A percentile compares a stretch with the other conserved stretches of the same genome.
Conservation (phyloP, 1,139 yeast species). For the Sugiyamaella japonica region DNA sequence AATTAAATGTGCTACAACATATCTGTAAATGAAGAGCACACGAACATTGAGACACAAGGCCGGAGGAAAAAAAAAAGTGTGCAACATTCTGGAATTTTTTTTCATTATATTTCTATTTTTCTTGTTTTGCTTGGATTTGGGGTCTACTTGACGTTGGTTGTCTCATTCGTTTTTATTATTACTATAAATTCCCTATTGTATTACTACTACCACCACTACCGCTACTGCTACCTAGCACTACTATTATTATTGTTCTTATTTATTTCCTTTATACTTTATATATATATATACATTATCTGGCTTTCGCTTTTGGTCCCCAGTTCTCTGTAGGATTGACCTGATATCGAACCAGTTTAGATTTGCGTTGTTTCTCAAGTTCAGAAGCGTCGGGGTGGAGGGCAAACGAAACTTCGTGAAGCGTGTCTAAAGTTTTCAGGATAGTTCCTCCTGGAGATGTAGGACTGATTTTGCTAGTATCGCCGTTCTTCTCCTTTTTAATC, state of each 20-base stretch:
- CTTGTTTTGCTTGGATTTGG: constrained; percentile 1
- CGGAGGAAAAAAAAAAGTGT: not conserved
- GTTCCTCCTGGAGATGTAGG: constrained; percentile 63
- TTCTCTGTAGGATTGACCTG: constrained; percentile 90
- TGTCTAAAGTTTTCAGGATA: constrained; percentile 49
- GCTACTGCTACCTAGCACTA: no score
- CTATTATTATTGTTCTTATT: constrained; percentile 18
- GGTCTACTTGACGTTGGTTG: constrained; percentile 8
- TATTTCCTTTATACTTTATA: constrained; percentile 8
- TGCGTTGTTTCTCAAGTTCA: constrained; percentile 58
- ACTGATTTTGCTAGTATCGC: constrained; percentile 45
- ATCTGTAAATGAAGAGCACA: not conserved
- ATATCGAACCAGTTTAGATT: constrained; percentile 76
- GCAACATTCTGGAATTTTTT: not conserved
- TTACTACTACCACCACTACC: constrained; percentile 7
- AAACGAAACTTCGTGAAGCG: constrained; percentile 44
- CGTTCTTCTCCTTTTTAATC: constrained; percentile 49
- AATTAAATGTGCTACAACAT: not conserved
- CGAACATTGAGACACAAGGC: not conserved
- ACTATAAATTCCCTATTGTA: constrained; percentile 11
- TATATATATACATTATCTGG: constrained; percentile 22
- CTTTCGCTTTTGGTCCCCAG: constrained; percentile 89
- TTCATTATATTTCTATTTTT: constrained; percentile 12
- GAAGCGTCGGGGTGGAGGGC: constrained; percentile 55
- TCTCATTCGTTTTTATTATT: no score